Base-by-base conservation (phyloP, 208 protist genomes). In the Crithidia sp. region DNA sequence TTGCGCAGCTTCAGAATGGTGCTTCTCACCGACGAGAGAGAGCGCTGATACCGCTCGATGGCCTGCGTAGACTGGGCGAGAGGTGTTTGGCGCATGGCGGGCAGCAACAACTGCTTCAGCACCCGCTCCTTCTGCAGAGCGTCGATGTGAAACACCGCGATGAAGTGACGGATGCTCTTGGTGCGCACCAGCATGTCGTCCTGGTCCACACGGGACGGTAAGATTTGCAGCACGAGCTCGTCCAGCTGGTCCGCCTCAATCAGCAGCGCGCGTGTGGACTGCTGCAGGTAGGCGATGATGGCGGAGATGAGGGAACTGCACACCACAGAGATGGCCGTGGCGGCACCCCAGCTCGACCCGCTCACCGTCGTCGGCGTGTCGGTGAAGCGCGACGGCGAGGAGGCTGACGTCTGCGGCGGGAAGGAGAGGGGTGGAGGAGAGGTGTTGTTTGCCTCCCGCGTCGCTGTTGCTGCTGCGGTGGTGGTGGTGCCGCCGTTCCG, bases 181-280 rank as follows among this genome's bases (percentile, higher is more conserved):
- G 82, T 88, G 57, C 91, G 86, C 41, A 77, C 53, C n/a, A 92
- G 76, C 69, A 96, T 66, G 67, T 96, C 91, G 40, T 78, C 67
- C 55, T 93, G 85, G 75, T 96, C 91, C 36, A 87, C 82, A 2
- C 67, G 70, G 28, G 87, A 94, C 1, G 91, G 91, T 63, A 84
- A 49, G 37, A 96, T 90, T 62, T 93, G 83, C 66, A 96, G 83
- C 17, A 93, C 88, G 8, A 96, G 76, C 78, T 96, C 91, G 54
- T 96, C 88, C 1, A 94, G 81, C 63, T 87, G 81, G 62, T 96
- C 83, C 16, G 83, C 84, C 69, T 92, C 81, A 5, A 91, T 78
- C 57, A 94, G 75, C 28, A 91, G 78, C 44, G 67, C 63, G 45
- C 77, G 67, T 12, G 82, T 76, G 43, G 76, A 82, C 53, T 81